Base-by-base conservation (phyloP, 495 filamentous ascomycete genomes). In the Penicillium psychrofluorescens region DNA sequence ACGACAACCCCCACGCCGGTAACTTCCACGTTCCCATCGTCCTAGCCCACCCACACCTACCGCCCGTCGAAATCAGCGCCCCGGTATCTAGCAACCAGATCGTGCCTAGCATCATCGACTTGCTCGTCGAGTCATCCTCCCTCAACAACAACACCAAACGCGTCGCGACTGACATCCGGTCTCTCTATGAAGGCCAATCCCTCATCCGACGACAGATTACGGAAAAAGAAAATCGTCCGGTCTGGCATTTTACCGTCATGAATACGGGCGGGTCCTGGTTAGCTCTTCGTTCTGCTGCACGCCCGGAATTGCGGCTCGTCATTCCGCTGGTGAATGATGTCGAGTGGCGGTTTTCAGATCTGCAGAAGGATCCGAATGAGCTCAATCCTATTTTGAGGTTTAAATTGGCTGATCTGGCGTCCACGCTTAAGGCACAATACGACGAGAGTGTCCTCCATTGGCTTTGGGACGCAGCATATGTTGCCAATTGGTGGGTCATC, bases 151-250 rank as follows among this genome's bases (percentile, higher is more conserved):
- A 45, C 1, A 43, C 52, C 29, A 50, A 38, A 6, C 36, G 49
- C 6, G 53, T 61, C 41, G 49, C 58, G 14, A 54, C 52, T 13
- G 53, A 66, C 28, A 48, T 72, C 2, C 48, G 66, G 7, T 54
- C 59, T 15, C 43, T 67, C 29, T 71, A 69, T 44, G 64, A 71
- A 44, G 68, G 68, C 16, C 67, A 72, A 38, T 69, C 65, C 0
- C 48, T 72, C 15, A 55, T 67, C 38, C 31, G 31, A 16, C 16
- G 16, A 16, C 16, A 16, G 16, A 16, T 16, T 16, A 16, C 1
- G 1, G 4, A 16, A 16, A 16, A 16, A 16, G 16, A 4, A 1
- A 16, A 16, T 1, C 16, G 16, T 16, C 4, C 16, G 16, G 16
- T 16, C 14, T 72, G 67, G 67, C 64, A 69, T 15, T 67, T 72